Percentiles rank a stretch among this genome's conserved stretches.
Conservation (phyloP, 176 grass and related monocot species). For the Chloris gayana region DNA sequence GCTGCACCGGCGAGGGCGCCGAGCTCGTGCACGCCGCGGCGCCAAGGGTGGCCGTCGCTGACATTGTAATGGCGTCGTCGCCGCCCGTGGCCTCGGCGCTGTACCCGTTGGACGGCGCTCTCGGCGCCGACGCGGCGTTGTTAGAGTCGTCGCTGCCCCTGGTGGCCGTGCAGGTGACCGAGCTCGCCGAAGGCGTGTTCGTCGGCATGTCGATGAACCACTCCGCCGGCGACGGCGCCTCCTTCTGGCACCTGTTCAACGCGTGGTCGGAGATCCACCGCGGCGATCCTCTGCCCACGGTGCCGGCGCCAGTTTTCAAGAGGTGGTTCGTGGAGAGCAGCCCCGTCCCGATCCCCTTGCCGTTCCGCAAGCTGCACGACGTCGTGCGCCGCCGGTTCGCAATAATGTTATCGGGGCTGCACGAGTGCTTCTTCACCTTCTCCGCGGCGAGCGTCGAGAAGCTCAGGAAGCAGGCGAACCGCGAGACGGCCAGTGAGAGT, state of each 20-base stretch:
- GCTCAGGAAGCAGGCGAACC: slow-evolving; percentile 43
- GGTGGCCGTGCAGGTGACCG: neutral
- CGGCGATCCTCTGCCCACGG: neutral
- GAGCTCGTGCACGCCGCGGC: slow-evolving; percentile 53
- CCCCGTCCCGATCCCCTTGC: slow-evolving; percentile 28
- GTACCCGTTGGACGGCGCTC: neutral
- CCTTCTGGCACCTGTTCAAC: slow-evolving; percentile 33
- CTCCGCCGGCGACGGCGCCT: neutral
- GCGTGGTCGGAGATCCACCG: slow-evolving; percentile 35
- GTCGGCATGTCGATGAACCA: slow-evolving; percentile 25
- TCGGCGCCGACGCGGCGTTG: neutral
- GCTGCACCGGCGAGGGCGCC: neutral
- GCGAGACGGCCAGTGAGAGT: slow-evolving; percentile 24
- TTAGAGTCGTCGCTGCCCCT: neutral
- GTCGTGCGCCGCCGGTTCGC: neutral
- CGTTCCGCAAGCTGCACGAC: neutral
- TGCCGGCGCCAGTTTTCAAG: slow-evolving; percentile 18
- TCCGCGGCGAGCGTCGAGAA: slow-evolving; percentile 10
- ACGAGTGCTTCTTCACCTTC: slow-evolving; percentile 50
- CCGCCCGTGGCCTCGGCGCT: neutral
- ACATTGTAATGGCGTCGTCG: too few species aligned
- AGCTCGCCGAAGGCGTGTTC: slow-evolving; percentile 35
- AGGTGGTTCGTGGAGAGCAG: slow-evolving; percentile 40
- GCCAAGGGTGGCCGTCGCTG: slow-evolving; percentile 22
- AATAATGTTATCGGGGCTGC: neutral